Base-by-base conservation (phyloP, 2,329 filamentous ascomycete genomes). In the Myriosclerotinia duriaeana region DNA sequence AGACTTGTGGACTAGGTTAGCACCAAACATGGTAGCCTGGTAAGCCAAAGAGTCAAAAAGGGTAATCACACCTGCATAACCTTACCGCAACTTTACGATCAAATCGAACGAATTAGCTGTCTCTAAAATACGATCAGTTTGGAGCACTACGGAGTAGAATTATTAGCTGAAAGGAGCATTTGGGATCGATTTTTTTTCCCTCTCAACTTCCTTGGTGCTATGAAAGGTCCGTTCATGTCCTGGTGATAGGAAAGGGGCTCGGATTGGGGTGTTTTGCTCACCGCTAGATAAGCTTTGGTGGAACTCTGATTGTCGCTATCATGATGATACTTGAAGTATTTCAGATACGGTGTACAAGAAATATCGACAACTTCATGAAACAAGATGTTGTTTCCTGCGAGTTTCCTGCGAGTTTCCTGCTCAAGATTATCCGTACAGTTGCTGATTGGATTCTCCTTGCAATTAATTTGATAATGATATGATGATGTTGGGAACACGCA, bases 231-330 rank as follows among this genome's bases (percentile, higher is more conserved):
- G 17, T 50, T 52, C 48, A n/a, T 65, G 48, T 61, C 56, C 53
- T 52, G 50, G 38, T 53, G 54, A 66, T 66, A 53, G 42, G 38
- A 60, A 66, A 46, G 46, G 46, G 54, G 40, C 46, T 66, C 26
- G 64, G 55, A 66, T 66, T 61, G 64, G 55, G 55, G 15, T 53
- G 15, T 48, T 17, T 36, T n/a, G 12, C 50, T 61, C 64, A 66
- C 64, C 64, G 64, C 64, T 53, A 66, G 48, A 66, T 66, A 65
- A 65, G 64, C 55, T 60, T 61, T 53, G 64, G 64, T 61, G 64
- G 53, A 52, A 65, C 64, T 65, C 14, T 38, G 58, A 60, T 60
- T 60, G 30, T 60, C 30, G 26, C 56, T 50, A 38, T 60, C 44
- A 38, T 60, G 58, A 60, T 60, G 58, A 60, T 60, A 60, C 58